Percentiles rank a stretch among this genome's conserved stretches.
Conservation (phyloP, 352 stramenopile genomes). For the Phytopythium litorale region DNA sequence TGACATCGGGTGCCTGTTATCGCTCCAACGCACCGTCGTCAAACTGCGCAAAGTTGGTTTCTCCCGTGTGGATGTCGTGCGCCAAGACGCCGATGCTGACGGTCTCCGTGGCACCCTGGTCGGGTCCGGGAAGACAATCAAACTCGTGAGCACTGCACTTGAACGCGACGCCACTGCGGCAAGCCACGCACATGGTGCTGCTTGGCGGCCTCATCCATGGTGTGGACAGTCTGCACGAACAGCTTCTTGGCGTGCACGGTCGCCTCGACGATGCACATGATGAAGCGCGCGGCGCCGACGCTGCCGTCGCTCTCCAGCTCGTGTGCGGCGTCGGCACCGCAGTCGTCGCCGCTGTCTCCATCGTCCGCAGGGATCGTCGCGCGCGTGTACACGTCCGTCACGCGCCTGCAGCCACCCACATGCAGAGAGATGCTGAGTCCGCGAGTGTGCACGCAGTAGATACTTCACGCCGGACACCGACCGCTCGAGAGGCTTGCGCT, state of each 20-base stretch:
- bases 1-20: background rate
- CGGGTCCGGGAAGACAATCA: background rate
- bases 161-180: too few relatives aligned
- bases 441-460: too few relatives aligned
- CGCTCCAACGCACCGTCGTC: constrained; percentile 26
- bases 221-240: constrained; percentile 30
- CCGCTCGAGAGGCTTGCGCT: constrained; percentile 29
- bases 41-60: constrained; percentile 40
- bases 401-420: too few relatives aligned
- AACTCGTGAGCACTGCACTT: too few relatives aligned
- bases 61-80: constrained; percentile 42
- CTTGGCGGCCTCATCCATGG: constrained; percentile 17
- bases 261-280: constrained; percentile 35
- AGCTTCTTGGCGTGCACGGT: constrained; percentile 29
- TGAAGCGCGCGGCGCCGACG: constrained; percentile 16
- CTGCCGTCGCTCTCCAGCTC: constrained; percentile 6
- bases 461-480: constrained; percentile 24
- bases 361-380: constrained; percentile 35
- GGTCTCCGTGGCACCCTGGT: constrained; percentile 17
- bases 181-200: constrained; percentile 14
- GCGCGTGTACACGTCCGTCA: constrained; percentile 41
- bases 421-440: too few relatives aligned
- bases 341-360: background rate
- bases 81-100: constrained; percentile 30
- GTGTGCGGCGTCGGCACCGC: background rate